Conservation (phyloP, 192 early-diverging fungal species). For the Backusella tarrabulga region DNA sequence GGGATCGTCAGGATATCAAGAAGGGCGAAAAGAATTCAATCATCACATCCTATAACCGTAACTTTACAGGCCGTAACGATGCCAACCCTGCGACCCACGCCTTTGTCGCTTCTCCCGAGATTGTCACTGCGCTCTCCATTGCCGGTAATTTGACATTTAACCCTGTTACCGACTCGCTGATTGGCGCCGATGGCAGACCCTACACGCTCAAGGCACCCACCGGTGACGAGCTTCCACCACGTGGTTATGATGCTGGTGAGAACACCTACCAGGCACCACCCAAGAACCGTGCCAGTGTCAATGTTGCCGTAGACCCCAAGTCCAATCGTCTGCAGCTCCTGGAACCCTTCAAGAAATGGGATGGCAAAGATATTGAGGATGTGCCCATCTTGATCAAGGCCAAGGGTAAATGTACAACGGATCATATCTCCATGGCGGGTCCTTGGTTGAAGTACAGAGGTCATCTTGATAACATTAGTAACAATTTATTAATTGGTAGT, state of each 20-base stretch:
- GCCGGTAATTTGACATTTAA: slow-evolving; percentile 93
- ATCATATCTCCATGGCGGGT: slow-evolving; percentile 95
- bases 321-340: slow-evolving; percentile 92
- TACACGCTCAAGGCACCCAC: slow-evolving; percentile 89
- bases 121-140: slow-evolving; percentile 93
- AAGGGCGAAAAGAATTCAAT: slow-evolving; percentile 98
- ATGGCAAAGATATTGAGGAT: slow-evolving; percentile 81
- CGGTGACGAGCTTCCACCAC: slow-evolving; percentile 86
- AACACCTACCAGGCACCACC: slow-evolving; percentile 97
- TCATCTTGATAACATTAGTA: slow-evolving; percentile 98
- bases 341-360: slow-evolving; percentile 83
- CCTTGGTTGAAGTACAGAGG: slow-evolving; percentile 95
- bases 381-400: slow-evolving; percentile 93
- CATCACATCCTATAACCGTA: slow-evolving; percentile 99
- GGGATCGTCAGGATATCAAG: slow-evolving; percentile 95
- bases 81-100: slow-evolving; percentile 96
- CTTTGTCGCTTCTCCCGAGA: slow-evolving; percentile 93
- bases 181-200: slow-evolving; percentile 84
- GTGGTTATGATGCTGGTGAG: slow-evolving; percentile 91
- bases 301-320: slow-evolving; percentile 76
- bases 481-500: slow-evolving; percentile 93
- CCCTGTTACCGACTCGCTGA: slow-evolving; percentile 88
- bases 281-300: slow-evolving; percentile 68
- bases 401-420: slow-evolving; percentile 98
- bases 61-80: slow-evolving; percentile 99